These are phyloP conservation scores for Aphanomyces cochlioides DNA, from an alignment of 352 stramenopile genomes.

Conservation along the genomic window DNA sequence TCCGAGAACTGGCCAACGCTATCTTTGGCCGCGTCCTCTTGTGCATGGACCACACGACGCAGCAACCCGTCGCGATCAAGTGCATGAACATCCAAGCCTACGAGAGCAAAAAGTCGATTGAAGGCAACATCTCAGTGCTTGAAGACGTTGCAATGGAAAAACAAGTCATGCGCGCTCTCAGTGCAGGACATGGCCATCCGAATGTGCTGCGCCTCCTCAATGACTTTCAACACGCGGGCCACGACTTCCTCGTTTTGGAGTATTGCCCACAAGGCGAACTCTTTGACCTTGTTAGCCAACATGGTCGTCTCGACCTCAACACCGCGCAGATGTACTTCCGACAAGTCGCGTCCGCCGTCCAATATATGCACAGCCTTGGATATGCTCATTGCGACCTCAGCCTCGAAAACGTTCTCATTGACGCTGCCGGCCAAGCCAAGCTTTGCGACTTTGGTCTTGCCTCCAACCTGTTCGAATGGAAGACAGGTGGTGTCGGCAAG, in stretches of 20 bases:
- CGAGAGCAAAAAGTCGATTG: neutral
- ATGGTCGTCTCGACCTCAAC: constrained; percentile 33
- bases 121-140: constrained; percentile 3
- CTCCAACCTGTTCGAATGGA: constrained; percentile 37
- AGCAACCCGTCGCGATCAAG: constrained; percentile 19
- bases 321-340: constrained; percentile 40
- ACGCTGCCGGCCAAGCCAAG: constrained; percentile 33
- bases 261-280: constrained; percentile 59
- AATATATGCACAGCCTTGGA: constrained; percentile 50
- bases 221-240: constrained; percentile 14
- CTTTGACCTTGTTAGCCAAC: constrained; percentile 40
- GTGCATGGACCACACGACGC: constrained; percentile 6
- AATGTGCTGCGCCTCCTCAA: constrained; percentile 23
- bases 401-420: constrained; percentile 65
- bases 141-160: constrained; percentile 25
- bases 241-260: constrained; percentile 56
- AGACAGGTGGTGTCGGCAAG: constrained; percentile 38
- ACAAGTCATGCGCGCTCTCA: neutral
- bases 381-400: constrained; percentile 64
- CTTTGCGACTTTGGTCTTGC: constrained; percentile 59
- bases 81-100: constrained; percentile 23
- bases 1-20: constrained; percentile 20
- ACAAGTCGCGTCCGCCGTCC: constrained; percentile 47
- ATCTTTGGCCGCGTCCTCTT: constrained; percentile 24
- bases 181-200: constrained; percentile 1